These are phyloP conservation scores for Fusarium chaquense DNA, from an alignment of 2,329 filamentous ascomycete species.

Conservation along the genomic window DNA sequence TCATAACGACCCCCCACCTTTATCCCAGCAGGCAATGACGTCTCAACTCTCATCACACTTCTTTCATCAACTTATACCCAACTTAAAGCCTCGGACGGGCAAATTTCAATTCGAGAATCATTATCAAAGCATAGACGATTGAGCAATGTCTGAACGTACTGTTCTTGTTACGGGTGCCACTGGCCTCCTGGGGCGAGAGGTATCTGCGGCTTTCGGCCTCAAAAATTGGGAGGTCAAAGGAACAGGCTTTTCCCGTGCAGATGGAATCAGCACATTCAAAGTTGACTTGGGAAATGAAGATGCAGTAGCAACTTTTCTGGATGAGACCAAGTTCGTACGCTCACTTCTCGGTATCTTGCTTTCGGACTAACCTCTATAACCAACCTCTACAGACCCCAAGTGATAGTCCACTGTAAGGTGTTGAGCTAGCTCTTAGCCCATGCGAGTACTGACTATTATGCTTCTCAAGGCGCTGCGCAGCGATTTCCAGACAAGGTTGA, in stretches of 20 bases:
- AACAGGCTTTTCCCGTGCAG: constrained; percentile 79
- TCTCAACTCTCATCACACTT: constrained; percentile 17
- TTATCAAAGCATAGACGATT: neutral
- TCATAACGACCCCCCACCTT: constrained; percentile 36
- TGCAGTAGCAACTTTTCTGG: constrained; percentile 64
- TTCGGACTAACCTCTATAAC: constrained; percentile 15
- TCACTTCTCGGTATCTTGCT: neutral
- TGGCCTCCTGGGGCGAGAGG: constrained; percentile 84
- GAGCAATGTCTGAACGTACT: constrained; percentile 52
- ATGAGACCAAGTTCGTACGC: constrained; percentile 63
- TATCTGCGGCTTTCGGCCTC: constrained; percentile 76
- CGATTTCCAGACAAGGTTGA: constrained; percentile 89
- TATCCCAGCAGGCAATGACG: constrained; percentile 24
- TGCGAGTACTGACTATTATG: constrained; percentile 32
- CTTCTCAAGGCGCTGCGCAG: constrained; percentile 78
- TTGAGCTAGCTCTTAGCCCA: neutral
- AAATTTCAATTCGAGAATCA: neutral
- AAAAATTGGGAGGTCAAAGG: constrained; percentile 75
- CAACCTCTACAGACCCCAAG: constrained; percentile 69
- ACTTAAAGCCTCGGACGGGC: neutral
- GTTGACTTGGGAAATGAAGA: constrained; percentile 62
- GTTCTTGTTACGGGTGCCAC: constrained; percentile 87
- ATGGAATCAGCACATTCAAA: constrained; percentile 74
- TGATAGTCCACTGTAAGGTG: constrained; percentile 81
- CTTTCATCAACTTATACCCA: neutral